Base-by-base conservation (phyloP, 2,329 filamentous ascomycete species). In the Xylaria sp. region DNA sequence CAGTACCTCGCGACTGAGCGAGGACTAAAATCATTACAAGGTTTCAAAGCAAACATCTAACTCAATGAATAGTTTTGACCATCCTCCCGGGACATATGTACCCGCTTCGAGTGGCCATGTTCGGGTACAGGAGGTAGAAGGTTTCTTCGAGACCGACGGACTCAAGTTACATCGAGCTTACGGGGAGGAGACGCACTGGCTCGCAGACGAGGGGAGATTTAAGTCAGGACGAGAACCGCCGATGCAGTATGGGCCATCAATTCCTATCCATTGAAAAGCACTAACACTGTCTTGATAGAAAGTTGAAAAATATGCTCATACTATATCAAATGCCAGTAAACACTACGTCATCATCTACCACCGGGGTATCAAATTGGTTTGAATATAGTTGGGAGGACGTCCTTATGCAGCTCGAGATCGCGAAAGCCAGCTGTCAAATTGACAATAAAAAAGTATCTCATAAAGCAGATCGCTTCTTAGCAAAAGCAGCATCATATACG, bases 391-490 rank as follows among this genome's bases (percentile, higher is more conserved):
- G 48, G 48, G 48, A 52, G 23, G 48, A 52, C 25, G 48, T 52
- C 13, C 50, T 53, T n/a, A 34, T 34, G 30, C 50, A 53, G 30
- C 50, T 53, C 13, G 50, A 53, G 36, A 53, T 53, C 3, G 50
- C 62, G 23, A 65, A 53, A 60, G 30, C 62, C 3, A 52, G 25
- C 13, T 53, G 62, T 53, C 9, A 12, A 18, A 28, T 25, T 2
- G 32, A 46, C 7, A 20, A 34, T 34, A 15, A 43, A 25, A 59
- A 23, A 23, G 20, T 30, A 32, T 36, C 23, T 52, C 62, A 34
- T 6, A 65, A 60, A 43, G 55, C 55, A 1, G 53, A 65, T 41
- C 43, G 56, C 7, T 60, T 65, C 34, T 45, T 65, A 46, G 62
- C 62, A 32, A 65, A 65, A 8, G 45, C 62, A 1, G 53, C 62